Percentiles rank a stretch among this genome's conserved stretches.
Conservation (phyloP, 257 asterid genomes). For the Solanum sejunctum region DNA sequence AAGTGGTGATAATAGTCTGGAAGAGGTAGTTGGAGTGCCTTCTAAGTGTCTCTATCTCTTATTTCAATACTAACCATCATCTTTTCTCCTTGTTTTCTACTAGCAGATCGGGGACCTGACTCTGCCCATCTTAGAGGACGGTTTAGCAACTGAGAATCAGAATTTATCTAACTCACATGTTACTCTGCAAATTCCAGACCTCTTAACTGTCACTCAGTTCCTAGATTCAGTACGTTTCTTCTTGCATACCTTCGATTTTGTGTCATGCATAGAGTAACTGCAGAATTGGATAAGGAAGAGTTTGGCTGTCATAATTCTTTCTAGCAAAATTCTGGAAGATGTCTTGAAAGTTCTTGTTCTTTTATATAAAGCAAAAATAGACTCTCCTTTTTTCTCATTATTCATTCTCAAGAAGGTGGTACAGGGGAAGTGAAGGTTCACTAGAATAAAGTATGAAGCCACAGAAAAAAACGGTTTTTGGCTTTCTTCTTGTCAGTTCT, state of each 20-base stretch:
- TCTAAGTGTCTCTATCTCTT: background rate
- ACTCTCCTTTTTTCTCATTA: background rate
- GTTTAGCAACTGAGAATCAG: conserved; percentile 40
- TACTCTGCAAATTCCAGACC: conserved; percentile 35
- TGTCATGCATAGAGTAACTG: background rate
- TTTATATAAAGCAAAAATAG: background rate
- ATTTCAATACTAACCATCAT: background rate
- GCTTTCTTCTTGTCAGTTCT: background rate
- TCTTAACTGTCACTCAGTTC: conserved; percentile 57
- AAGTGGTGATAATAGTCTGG: conserved; percentile 18
- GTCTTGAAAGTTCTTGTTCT: background rate
- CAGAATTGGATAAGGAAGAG: background rate
- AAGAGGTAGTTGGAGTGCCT: conserved; percentile 24
- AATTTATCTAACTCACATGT: conserved; percentile 35
- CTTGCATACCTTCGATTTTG: background rate
- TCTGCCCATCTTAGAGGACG: conserved; percentile 29
- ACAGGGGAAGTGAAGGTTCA: background rate
- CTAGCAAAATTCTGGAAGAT: background rate
- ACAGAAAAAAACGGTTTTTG: background rate
- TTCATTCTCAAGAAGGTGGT: background rate
- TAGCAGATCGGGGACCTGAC: conserved; percentile 31
- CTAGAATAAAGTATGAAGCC: background rate
- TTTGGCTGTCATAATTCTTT: background rate
- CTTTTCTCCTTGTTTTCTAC: conserved; percentile 4
- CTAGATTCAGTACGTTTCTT: conserved; percentile 48